Percentiles rank a stretch among this genome's conserved stretches.
These are phyloP conservation scores for Sugiyamaella xylanicola DNA, from an alignment of 1,139 yeast genomes.

Conservation along the genomic window DNA sequence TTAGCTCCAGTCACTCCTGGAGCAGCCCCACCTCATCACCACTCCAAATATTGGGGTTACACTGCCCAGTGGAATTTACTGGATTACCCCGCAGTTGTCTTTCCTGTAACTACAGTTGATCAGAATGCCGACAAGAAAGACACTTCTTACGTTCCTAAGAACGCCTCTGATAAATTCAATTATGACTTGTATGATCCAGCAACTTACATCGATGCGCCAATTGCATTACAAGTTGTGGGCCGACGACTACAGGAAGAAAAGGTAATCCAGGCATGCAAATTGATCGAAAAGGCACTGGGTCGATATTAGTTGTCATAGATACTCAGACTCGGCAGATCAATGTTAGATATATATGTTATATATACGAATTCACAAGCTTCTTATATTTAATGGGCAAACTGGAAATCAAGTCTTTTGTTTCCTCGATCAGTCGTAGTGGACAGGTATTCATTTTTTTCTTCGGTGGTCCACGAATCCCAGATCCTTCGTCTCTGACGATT, in stretches of 20 bases:
- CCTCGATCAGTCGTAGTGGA: slow-evolving; percentile 53
- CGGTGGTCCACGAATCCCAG: slow-evolving; percentile 54
- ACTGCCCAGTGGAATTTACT: slow-evolving; percentile 59
- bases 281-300: slow-evolving; percentile 16
- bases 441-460: slow-evolving; percentile 52
- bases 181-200: slow-evolving; percentile 43
- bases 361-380: neutral
- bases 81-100: slow-evolving; percentile 54
- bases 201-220: slow-evolving; percentile 47
- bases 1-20: slow-evolving; percentile 70
- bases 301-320: slow-evolving; percentile 14
- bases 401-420: slow-evolving; percentile 58
- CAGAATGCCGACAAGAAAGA: slow-evolving; percentile 42
- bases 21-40: slow-evolving; percentile 69
- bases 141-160: slow-evolving; percentile 38
- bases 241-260: slow-evolving; percentile 48
- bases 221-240: slow-evolving; percentile 48
- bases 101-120: slow-evolving; percentile 56
- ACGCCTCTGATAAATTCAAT: slow-evolving; percentile 38
- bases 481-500: slow-evolving; percentile 49
- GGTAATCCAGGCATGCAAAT: slow-evolving; percentile 24
- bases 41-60: slow-evolving; percentile 68
- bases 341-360: too few relatives aligned
- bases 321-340: too few relatives aligned
- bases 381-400: slow-evolving; percentile 45